Evolutionary conservation across 495 filamentous ascomycete species (phyloP), one percentile per base, ranked within the genome.

Genomic region (Annulohypoxylon nitens): DNA sequence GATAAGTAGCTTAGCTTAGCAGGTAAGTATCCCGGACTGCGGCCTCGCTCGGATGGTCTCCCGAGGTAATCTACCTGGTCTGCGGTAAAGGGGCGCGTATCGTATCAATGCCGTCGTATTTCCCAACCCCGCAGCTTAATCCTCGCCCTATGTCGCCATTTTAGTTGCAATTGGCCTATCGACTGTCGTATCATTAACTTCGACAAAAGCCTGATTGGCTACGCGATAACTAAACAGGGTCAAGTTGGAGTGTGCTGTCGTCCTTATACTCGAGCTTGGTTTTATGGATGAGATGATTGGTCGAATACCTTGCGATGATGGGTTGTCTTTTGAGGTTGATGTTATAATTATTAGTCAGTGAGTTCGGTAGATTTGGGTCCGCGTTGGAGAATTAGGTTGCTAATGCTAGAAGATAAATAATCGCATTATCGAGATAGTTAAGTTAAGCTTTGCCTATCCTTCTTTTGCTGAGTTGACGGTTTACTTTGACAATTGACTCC

Each of bases 91-190:
- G 45, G 43, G 23, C 37, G 12, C 36, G 30, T 6, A 6, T 23
- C 30, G 12, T 51, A 18, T 53, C 48, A 66, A 65, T 61, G 55
- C 57, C 69, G 55, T 23, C 36, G 30, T 47, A 61, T 39, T 50
- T 26, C 51, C 43, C 33, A 48, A 68, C 70, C 70, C 70, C 70
- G 64, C 71, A 69, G 39, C 34, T 18, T 43, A 16, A 72, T 47
- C 62, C 61, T 43, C 34, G 36, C 18, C 20, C 0, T 45, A 53
- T 53, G 36, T 63, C 36, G 18, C 54, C 26, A 63, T 47, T 63
- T 50, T 9, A 2, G 30, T 57, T 30, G 26, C 16, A 33, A 60
- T 65, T 48, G 58, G 36, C 61, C 65, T 69, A 73, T 63, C 41
- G 43, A 54, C 64, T 62, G 10, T 25, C 23, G 23, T 39, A 33